These are phyloP conservation scores for Gymnopilus dilepis DNA, from an alignment of 768 basidiomycete genomes.

Conservation along the genomic window DNA sequence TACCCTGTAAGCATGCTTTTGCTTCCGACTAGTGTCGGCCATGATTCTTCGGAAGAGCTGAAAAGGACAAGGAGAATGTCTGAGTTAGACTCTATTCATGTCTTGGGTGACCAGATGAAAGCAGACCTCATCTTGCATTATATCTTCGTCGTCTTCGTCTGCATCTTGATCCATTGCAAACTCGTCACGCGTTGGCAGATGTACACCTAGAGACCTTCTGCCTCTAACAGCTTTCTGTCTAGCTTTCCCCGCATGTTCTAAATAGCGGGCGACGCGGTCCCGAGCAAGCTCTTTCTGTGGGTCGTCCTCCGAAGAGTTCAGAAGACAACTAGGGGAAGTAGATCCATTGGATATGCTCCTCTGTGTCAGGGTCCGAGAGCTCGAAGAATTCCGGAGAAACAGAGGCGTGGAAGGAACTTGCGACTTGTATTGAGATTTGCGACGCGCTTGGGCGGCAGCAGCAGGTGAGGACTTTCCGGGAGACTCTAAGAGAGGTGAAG, in stretches of 20 bases:
- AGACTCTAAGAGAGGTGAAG: constrained; percentile 56
- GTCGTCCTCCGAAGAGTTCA: constrained; percentile 27
- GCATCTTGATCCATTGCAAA: constrained; percentile 56
- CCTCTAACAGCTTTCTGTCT: constrained; percentile 53
- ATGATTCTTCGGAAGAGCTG: constrained; percentile 75
- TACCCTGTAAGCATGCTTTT: constrained; percentile 57
- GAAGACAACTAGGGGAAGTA: background rate
- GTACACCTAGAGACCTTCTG: constrained; percentile 34
- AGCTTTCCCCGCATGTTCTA: constrained; percentile 65
- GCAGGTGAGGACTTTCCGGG: constrained; percentile 53
- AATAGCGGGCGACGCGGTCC: constrained; percentile 64
- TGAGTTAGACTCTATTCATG: constrained; percentile 9
- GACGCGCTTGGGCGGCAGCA: constrained; percentile 49
- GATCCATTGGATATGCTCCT: background rate
- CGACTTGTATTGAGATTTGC: constrained; percentile 61
- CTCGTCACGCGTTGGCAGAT: constrained; percentile 58
- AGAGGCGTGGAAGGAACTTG: constrained; percentile 31
- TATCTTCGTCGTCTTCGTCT: constrained; percentile 61
- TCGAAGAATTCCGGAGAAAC: constrained; percentile 8
- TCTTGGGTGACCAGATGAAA: background rate
- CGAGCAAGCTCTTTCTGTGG: constrained; percentile 60
- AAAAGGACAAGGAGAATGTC: background rate
- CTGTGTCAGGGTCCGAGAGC: constrained; percentile 2
- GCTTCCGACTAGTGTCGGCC: constrained; percentile 53
- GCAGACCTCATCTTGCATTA: constrained; percentile 69